These are phyloP conservation scores for Nemania sp. DNA, from an alignment of 2,329 filamentous ascomycete species.

Conservation along the genomic window DNA sequence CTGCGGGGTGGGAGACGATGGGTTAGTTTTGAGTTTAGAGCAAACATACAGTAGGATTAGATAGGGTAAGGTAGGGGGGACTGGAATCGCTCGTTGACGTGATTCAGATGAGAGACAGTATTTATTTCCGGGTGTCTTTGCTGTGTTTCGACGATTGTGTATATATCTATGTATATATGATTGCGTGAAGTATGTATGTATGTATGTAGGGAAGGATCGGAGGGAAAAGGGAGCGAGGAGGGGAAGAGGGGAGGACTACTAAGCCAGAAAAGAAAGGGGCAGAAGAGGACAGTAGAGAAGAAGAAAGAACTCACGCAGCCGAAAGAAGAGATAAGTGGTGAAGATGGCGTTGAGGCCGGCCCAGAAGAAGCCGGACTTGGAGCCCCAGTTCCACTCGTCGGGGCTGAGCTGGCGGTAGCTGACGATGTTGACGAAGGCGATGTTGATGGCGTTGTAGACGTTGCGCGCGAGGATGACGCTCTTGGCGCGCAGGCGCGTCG, in stretches of 20 bases:
- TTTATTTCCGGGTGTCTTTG: too few species aligned
- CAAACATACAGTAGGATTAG: too few species aligned
- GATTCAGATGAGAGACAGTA: too few species aligned
- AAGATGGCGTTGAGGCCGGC: constrained; percentile 47
- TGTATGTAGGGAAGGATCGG: not conserved
- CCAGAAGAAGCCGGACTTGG: constrained; percentile 47
- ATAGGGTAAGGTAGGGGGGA: too few species aligned
- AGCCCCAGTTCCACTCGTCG: constrained; percentile 45
- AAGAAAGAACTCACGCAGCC: constrained; percentile 46
- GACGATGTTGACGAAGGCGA: constrained; percentile 46
- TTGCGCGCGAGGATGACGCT: constrained; percentile 51
- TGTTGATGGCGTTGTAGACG: constrained; percentile 50
- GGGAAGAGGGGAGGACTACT: not conserved
- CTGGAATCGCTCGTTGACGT: too few species aligned
- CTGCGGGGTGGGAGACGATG: not conserved
- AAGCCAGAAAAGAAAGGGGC: not conserved
- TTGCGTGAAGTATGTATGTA: too few species aligned
- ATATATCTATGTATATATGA: too few species aligned
- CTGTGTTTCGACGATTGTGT: too few species aligned
- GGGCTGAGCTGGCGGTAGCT: constrained; percentile 46
- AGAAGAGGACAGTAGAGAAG: not conserved
- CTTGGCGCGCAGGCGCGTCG: constrained; percentile 50
- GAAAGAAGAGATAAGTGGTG: constrained; percentile 49
- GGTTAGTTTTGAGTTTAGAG: too few species aligned
- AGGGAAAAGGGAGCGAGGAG: not conserved